Evolutionary conservation across 257 asterid genomes (phyloP).

Genomic region (Capsicum pubescens): DNA sequence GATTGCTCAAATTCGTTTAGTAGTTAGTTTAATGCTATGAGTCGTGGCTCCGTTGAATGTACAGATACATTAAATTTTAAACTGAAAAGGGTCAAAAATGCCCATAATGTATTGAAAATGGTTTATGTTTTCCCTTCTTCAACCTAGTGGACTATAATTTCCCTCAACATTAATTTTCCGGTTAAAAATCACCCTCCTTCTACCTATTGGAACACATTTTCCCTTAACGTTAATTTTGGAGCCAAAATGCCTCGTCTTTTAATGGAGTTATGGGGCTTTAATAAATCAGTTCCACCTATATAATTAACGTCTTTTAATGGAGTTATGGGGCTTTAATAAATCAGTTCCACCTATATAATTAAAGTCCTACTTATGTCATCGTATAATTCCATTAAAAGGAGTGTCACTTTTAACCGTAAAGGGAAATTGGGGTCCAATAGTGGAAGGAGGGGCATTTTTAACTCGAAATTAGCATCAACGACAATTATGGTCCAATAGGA

Average conservation of each 20-base stretch:
- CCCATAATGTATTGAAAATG: background rate
- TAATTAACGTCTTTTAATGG: background rate
- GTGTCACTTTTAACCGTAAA: background rate
- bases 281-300: background rate
- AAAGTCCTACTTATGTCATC: background rate
- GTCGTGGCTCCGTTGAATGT: background rate
- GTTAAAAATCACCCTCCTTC: background rate
- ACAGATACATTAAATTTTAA: background rate
- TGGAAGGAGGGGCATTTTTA: background rate
- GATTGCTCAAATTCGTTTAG: background rate
- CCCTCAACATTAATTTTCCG: background rate
- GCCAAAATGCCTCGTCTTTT: background rate
- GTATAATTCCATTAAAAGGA: background rate
- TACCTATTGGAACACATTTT: background rate
- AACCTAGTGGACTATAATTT: background rate
- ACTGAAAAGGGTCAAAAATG: background rate
- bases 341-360: background rate
- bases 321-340: background rate
- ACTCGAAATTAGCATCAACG: background rate
- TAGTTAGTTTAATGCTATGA: conserved; percentile 1
- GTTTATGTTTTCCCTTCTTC: background rate
- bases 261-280: background rate
- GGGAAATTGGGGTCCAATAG: background rate
- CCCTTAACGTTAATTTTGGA: background rate
- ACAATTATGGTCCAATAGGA: background rate